These are phyloP conservation scores for Bisporella sp. DNA, from an alignment of 2,329 filamentous ascomycete species.

Conservation along the genomic window DNA sequence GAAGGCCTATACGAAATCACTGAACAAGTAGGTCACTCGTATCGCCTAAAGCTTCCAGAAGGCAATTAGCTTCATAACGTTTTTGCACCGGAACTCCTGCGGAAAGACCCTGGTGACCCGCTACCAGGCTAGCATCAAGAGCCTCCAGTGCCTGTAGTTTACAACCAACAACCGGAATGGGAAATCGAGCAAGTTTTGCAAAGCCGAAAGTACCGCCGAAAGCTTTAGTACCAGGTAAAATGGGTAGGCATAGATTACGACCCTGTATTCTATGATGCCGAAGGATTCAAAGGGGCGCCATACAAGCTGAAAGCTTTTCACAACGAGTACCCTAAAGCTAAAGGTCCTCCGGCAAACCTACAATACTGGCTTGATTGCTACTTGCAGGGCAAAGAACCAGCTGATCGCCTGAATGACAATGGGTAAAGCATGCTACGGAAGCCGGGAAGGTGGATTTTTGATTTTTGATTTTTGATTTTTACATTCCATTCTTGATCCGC, in stretches of 20 bases:
- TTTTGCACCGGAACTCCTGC: background rate
- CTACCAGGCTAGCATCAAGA: too few species aligned
- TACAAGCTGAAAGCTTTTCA: too few species aligned
- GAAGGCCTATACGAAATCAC: background rate
- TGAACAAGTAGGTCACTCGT: background rate
- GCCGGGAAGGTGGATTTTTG: background rate
- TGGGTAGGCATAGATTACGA: background rate
- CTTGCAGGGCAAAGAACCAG: background rate
- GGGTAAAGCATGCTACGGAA: background rate
- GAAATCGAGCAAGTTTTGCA: too few species aligned
- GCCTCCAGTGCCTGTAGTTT: too few species aligned
- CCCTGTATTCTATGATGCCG: background rate
- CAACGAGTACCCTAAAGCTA: background rate
- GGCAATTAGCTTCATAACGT: background rate
- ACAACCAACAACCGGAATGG: too few species aligned
- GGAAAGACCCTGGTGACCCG: too few species aligned
- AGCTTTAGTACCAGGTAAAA: too few species aligned
- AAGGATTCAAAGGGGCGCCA: too few species aligned
- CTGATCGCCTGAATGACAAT: background rate
- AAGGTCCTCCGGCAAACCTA: background rate
- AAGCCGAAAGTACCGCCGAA: too few species aligned
- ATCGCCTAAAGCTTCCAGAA: background rate
- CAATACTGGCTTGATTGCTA: background rate
- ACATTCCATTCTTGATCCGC: background rate
- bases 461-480: background rate